Evolutionary conservation across 768 basidiomycete species (phyloP).

Genomic region (Scleroderma bovista): DNA sequence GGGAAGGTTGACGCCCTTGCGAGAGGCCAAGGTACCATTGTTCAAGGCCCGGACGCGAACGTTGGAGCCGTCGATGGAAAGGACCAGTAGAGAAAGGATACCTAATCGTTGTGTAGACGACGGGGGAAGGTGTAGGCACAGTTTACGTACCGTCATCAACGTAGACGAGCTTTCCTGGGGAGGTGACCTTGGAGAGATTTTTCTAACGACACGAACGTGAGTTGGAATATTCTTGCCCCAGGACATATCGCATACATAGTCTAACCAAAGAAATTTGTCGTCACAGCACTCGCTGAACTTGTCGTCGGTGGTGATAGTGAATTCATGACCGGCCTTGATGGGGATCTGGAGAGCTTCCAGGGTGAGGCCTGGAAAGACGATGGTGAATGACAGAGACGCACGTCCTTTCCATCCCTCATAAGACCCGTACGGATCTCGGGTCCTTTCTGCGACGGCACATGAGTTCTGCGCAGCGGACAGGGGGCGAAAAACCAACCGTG

Average conservation of each 20-base stretch:
- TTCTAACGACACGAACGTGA: slow-evolving; percentile 35
- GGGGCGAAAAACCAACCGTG: slow-evolving; percentile 53
- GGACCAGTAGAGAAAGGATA: slow-evolving; percentile 89
- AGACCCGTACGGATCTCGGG: slow-evolving; percentile 98
- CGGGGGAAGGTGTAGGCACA: neutral
- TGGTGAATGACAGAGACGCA: slow-evolving; percentile 37
- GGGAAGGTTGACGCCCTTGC: slow-evolving; percentile 99
- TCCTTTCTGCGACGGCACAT: slow-evolving; percentile 67
- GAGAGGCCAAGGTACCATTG: slow-evolving; percentile 88
- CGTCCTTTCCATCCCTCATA: slow-evolving; percentile 83
- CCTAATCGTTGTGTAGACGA: slow-evolving; percentile 28
- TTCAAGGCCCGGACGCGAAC: slow-evolving; percentile 85
- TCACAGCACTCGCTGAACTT: slow-evolving; percentile 76
- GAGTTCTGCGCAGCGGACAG: neutral
- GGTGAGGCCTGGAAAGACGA: slow-evolving; percentile 2
- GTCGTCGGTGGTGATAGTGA: slow-evolving; percentile 80
- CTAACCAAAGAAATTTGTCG: slow-evolving; percentile 83
- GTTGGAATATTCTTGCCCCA: slow-evolving; percentile 2
- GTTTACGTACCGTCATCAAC: slow-evolving; percentile 79
- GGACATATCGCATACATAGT: slow-evolving; percentile 64
- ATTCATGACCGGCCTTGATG: slow-evolving; percentile 89
- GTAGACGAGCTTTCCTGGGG: slow-evolving; percentile 96
- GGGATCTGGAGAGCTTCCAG: slow-evolving; percentile 47
- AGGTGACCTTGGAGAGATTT: slow-evolving; percentile 93
- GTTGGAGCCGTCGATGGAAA: slow-evolving; percentile 77